These are phyloP conservation scores for Blastobotrys aristatus DNA, from an alignment of 1,139 yeast genomes.

Conservation along the genomic window DNA sequence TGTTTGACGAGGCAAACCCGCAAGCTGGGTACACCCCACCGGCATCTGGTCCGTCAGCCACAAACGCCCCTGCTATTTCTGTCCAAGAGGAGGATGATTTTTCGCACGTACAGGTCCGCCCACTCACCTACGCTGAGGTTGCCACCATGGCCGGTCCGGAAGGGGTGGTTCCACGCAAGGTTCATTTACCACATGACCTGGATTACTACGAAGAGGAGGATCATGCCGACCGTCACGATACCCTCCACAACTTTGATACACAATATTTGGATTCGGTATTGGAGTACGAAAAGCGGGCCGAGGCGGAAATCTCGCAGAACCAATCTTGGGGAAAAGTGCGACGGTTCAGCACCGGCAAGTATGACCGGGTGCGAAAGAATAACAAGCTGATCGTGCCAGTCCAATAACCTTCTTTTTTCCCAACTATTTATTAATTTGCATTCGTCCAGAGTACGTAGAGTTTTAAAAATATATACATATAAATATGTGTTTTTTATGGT, in stretches of 20 bases:
- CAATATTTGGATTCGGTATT: conserved; percentile 11
- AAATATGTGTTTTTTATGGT: too few relatives aligned
- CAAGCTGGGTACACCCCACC: not conserved
- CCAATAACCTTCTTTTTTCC: too few relatives aligned
- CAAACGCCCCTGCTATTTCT: conserved; percentile 7
- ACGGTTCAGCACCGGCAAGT: not conserved
- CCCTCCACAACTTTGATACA: not conserved
- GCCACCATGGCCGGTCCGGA: conserved; percentile 33
- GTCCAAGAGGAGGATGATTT: conserved; percentile 32
- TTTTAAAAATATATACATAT: not conserved
- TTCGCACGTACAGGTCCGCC: conserved; percentile 42
- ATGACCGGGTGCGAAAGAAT: conserved; percentile 1
- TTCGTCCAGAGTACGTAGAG: not conserved
- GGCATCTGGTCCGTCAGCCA: not conserved
- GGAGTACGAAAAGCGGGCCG: conserved; percentile 21
- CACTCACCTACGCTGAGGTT: conserved; percentile 49
- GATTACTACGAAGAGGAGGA: conserved; percentile 9
- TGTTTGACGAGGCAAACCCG: conserved; percentile 9
- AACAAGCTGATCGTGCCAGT: not conserved
- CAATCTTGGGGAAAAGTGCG: conserved; percentile 8
- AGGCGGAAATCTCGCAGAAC: conserved; percentile 4
- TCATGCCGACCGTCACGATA: not conserved
- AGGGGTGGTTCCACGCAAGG: conserved; percentile 9
- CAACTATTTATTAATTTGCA: not conserved
- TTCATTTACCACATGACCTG: conserved; percentile 7